Conservation (phyloP, 192 early-diverging fungal species). For the Chytriomyces confervae region DNA sequence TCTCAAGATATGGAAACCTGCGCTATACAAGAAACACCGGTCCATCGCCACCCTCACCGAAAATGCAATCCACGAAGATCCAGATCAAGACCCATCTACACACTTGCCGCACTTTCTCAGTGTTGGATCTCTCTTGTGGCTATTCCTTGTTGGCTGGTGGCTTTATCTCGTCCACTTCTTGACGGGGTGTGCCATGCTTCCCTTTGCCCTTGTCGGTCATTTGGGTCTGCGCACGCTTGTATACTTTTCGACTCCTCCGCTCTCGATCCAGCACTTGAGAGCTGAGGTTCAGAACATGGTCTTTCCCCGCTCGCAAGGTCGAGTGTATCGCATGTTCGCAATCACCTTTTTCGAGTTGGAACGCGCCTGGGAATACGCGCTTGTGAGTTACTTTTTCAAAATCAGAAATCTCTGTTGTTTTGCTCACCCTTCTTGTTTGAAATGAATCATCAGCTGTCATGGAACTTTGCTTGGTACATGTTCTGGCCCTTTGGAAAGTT, state of each 20-base stretch:
- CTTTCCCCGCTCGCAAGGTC: constrained; percentile 57
- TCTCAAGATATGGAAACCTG: constrained; percentile 94
- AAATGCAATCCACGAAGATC: constrained; percentile 75
- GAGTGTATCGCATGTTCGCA: constrained; percentile 9
- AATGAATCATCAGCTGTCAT: constrained; percentile 54
- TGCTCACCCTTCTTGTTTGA: no score
- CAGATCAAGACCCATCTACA: constrained; percentile 58
- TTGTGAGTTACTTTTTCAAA: constrained; percentile 24
- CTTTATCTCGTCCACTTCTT: constrained; percentile 68
- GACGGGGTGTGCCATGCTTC: constrained; percentile 65
- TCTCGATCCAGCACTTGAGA: constrained; percentile 9
- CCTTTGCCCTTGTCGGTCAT: constrained; percentile 46
- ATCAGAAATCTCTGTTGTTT: not conserved
- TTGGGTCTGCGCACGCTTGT: constrained; percentile 10
- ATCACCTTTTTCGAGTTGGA: constrained; percentile 20
- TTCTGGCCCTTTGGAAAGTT: constrained; percentile 97
- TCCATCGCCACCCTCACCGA: constrained; percentile 82
- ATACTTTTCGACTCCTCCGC: not conserved
- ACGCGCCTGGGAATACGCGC: constrained; percentile 23
- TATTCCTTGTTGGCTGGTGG: constrained; percentile 90
- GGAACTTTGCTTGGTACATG: constrained; percentile 84
- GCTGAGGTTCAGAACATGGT: constrained; percentile 27
- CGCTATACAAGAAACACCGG: constrained; percentile 93
- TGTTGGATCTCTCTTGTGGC: constrained; percentile 89
- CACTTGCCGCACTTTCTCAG: constrained; percentile 64